phyloP scores from a whole-genome alignment of 805 yeast genomes.

The Nakazawaea ernobii region DNA sequence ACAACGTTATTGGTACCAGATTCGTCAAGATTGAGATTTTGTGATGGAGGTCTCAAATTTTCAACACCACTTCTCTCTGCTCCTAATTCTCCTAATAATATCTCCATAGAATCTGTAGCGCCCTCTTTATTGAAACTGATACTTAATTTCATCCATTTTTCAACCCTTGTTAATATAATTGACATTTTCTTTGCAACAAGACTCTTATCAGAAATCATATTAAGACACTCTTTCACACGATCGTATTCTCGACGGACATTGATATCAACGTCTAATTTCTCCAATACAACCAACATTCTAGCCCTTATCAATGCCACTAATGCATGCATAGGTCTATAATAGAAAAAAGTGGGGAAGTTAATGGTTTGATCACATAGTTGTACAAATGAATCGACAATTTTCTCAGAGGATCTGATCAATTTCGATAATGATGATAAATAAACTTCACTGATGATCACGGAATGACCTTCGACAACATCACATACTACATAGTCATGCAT shows the following conservation, averaged over 20 bases:
- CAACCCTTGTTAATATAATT: conserved; percentile 27
- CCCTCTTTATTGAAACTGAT: conserved; percentile 38
- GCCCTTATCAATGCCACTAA: conserved; percentile 42
- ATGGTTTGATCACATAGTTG: conserved; percentile 32
- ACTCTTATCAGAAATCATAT: conserved; percentile 18
- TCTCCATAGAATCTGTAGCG: conserved; percentile 50
- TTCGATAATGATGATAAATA: conserved; percentile 33
- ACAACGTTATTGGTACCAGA: not conserved
- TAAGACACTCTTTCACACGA: conserved; percentile 20
- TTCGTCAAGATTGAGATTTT: too few relatives aligned
- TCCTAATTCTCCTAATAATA: conserved; percentile 47
- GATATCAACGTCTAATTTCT: conserved; percentile 27
- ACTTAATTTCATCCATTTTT: conserved; percentile 34
- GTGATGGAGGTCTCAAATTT: conserved; percentile 19
- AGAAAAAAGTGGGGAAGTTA: conserved; percentile 44
- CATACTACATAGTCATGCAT: conserved; percentile 49
- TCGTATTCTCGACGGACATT: conserved; percentile 27
- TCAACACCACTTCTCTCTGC: conserved; percentile 37
- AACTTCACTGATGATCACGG: conserved; percentile 21
- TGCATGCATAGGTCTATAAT: conserved; percentile 49
- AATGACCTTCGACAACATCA: conserved; percentile 15
- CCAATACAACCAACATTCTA: conserved; percentile 38
- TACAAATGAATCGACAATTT: conserved; percentile 39
- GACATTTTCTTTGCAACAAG: conserved; percentile 30
- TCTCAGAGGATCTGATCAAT: conserved; percentile 39